phyloP scores from a whole-genome alignment of 768 basidiomycete genomes.

The Lyophyllum semitale region DNA sequence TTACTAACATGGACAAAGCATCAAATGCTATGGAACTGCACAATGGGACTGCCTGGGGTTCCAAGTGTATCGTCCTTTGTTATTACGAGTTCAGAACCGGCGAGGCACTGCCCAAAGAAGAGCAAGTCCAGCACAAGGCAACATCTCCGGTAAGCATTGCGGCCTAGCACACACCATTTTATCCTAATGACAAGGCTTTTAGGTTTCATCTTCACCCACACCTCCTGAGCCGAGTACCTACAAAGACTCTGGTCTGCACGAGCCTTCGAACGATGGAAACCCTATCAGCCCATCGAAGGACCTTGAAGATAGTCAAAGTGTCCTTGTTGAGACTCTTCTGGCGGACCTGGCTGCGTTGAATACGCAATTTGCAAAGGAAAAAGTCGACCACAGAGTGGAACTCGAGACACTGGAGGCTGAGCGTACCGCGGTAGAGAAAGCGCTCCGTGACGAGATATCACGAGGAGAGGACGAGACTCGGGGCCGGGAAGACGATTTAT shows the following conservation, averaged over 20 bases:
- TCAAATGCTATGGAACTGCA: neutral
- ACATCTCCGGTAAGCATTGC: neutral
- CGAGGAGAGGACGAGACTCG: neutral
- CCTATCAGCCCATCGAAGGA: too few relatives aligned
- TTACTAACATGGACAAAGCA: neutral
- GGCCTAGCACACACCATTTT: neutral
- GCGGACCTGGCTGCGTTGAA: too few relatives aligned
- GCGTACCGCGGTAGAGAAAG: neutral
- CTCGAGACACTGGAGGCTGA: neutral
- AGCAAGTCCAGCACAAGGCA: neutral
- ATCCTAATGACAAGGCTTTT: neutral
- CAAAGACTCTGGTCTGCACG: neutral
- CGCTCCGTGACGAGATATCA: neutral
- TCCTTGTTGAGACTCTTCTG: neutral
- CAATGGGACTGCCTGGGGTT: neutral
- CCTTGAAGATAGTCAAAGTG: neutral
- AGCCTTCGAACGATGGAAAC: neutral
- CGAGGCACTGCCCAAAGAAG: neutral
- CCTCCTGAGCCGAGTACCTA: neutral
- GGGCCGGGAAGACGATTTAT: neutral
- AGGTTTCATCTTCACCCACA: neutral
- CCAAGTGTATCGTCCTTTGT: neutral
- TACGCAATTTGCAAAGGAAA: neutral
- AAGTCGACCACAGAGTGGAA: neutral
- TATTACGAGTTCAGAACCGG: neutral